Base-by-base conservation (phyloP, 208 protist genomes). In the Trypanosoma boissoni region DNA sequence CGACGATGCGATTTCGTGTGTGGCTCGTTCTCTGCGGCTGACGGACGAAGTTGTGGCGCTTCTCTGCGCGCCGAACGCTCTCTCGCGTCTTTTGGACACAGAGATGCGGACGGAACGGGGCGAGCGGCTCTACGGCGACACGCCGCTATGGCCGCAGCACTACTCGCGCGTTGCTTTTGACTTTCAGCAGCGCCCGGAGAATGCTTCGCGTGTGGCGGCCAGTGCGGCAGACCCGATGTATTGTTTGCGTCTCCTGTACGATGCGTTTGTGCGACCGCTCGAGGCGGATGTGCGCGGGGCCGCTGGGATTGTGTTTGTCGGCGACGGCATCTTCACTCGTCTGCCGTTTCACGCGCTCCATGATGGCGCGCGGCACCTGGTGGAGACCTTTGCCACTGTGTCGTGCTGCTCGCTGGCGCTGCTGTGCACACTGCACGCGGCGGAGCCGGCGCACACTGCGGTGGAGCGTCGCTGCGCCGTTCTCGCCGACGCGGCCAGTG, bases 311-410 rank as follows among this genome's bases (percentile, higher is more conserved):
- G 68, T 63, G 5, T 76, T 85, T 56, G 65, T 85, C 8, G 78
- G 60, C 27, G 78, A 85, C 36, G 78, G 78, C 57, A 54, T 80
- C 42, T 75, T 85, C 29, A 74, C 51, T 20, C 68, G 73, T 21
- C 26, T 85, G 18, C 78, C 78, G 24, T 85, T 81, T 59, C 74
- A 77, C 45, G 78, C 78, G 20, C 63, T 85, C 54, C 54, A 80
- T 53, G 60, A 76, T 27, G 78, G 78, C 21, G 24, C 52, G 32
- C 4, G 28, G 6, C 75, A 71, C 50, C 62, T 84, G 42, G 62
- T 68, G 1, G 57, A 79, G 56, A 41, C 55, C n/a, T 60, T 54
- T 21, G 63, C 46, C 56, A 61, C 71, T 9, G 71, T 42, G 28
- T 75, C 68, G n/a, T 79, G 72, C 45, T 56, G 64, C 46, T 84